Evolutionary conservation across 345 rosid species (phyloP).

Genomic region (Turritis glabra): DNA sequence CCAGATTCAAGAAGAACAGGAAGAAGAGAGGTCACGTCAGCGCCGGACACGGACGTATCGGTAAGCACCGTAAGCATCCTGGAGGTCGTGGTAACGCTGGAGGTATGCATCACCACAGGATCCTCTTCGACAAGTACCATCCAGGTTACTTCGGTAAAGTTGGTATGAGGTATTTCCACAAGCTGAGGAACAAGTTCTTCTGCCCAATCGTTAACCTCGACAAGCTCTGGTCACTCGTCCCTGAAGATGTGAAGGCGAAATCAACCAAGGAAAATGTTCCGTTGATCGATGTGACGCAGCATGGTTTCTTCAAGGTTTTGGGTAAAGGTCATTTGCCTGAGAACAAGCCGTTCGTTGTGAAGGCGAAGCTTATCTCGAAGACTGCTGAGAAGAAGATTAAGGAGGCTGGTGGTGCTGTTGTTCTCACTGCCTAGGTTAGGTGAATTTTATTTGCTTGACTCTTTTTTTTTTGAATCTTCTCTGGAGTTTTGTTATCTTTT

Average conservation of each 20-base stretch:
- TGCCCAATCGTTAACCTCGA: constrained; percentile 85
- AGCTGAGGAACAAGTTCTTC: constrained; percentile 73
- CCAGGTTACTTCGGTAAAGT: constrained; percentile 88
- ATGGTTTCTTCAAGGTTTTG: constrained; percentile 78
- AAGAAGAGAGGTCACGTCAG: constrained; percentile 94
- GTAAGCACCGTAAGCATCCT: constrained; percentile 83
- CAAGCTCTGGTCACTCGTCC: constrained; percentile 78
- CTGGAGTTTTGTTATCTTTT: neutral
- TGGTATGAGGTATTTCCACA: constrained; percentile 92
- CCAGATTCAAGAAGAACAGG: constrained; percentile 76
- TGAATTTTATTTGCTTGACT: neutral
- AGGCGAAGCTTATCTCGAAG: constrained; percentile 78
- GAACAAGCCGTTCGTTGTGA: constrained; percentile 68
- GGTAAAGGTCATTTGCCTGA: constrained; percentile 78
- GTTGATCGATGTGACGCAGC: constrained; percentile 69
- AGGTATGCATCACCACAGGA: constrained; percentile 91
- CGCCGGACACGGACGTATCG: constrained; percentile 84
- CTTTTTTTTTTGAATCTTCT: neutral
- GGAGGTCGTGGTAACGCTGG: constrained; percentile 95
- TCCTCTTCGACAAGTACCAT: constrained; percentile 91
- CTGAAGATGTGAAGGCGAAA: constrained; percentile 61
- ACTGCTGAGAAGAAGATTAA: constrained; percentile 81
- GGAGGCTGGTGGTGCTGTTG: constrained; percentile 79
- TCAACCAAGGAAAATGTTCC: constrained; percentile 66
- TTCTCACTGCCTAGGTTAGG: constrained; percentile 66